These are phyloP conservation scores for Diospyros lotus DNA, from an alignment of 148 eudicot species.

Conservation along the genomic window DNA sequence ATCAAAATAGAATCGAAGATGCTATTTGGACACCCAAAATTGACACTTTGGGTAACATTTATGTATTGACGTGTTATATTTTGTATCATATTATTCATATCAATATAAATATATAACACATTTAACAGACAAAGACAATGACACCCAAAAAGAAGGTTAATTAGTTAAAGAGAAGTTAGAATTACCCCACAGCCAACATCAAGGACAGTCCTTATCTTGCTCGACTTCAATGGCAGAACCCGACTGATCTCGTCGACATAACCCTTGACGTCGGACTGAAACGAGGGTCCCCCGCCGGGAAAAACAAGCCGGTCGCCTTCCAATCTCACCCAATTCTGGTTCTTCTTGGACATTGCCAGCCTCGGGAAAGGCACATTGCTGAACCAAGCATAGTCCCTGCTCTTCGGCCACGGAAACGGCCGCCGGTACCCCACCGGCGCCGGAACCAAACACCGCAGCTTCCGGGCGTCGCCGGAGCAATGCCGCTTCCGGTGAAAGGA, in stretches of 20 bases:
- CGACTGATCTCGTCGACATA: conserved; percentile 30
- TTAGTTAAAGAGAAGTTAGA: not conserved
- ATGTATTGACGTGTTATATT: not conserved
- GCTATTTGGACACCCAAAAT: not conserved
- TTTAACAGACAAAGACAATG: not conserved
- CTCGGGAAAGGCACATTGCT: conserved; percentile 40
- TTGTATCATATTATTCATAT: too few relatives aligned
- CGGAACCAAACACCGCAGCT: conserved; percentile 46
- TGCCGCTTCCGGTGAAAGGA: conserved; percentile 52
- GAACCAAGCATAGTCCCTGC: conserved; percentile 57
- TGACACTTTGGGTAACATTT: not conserved
- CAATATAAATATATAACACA: too few relatives aligned
- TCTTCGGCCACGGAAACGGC: conserved; percentile 57
- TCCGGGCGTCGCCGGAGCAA: conserved; percentile 41
- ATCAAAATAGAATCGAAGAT: not conserved
- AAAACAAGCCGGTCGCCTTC: conserved; percentile 38
- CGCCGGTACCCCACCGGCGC: conserved; percentile 39
- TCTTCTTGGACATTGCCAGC: conserved; percentile 30
- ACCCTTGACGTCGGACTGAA: conserved; percentile 38
- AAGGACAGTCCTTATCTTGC: conserved; percentile 45
- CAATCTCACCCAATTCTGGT: conserved; percentile 53
- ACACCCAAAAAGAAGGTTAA: not conserved
- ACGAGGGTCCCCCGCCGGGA: conserved; percentile 62
- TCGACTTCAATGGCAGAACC: conserved; percentile 36
- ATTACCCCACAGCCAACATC: conserved; percentile 68